A percentile compares a stretch with the other conserved stretches of the same genome.
Conservation (phyloP, 2,329 filamentous ascomycete species). For the Arthrobotrys pseudoclavata region DNA sequence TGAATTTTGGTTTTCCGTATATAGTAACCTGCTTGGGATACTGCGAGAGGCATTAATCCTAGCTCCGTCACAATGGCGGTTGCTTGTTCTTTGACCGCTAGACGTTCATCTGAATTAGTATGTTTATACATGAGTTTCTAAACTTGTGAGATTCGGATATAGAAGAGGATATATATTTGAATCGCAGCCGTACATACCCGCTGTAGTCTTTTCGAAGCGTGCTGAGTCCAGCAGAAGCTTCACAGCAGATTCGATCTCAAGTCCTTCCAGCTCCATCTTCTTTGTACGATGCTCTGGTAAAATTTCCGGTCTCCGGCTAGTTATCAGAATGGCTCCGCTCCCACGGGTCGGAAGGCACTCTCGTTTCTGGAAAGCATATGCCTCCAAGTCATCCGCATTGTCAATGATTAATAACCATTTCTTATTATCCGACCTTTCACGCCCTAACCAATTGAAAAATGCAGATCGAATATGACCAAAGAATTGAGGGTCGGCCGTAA, state of each 20-base stretch:
- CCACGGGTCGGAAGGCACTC: background rate
- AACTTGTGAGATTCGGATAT: background rate
- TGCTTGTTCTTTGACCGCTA: conserved; percentile 6
- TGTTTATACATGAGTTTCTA: background rate
- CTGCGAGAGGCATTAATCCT: conserved; percentile 41
- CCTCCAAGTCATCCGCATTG: background rate
- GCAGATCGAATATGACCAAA: background rate
- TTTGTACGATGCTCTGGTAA: background rate
- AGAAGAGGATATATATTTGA: background rate
- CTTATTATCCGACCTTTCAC: background rate
- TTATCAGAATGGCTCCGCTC: conserved; percentile 3
- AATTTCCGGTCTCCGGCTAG: background rate
- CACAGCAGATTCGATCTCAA: background rate
- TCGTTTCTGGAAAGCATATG: background rate
- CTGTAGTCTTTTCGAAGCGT: background rate
- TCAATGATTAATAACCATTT: conserved; percentile 7
- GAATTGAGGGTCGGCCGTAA: background rate
- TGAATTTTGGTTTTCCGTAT: conserved; percentile 11
- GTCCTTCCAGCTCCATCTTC: background rate
- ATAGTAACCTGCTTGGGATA: conserved; percentile 41
- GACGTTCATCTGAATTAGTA: background rate
- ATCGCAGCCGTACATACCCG: background rate
- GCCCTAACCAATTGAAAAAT: background rate
- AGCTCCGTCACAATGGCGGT: conserved; percentile 30
- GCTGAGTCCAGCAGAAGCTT: background rate